Evolutionary conservation across 441 rosid genomes (phyloP).

Genomic region (Flueggea neowawraea): DNA sequence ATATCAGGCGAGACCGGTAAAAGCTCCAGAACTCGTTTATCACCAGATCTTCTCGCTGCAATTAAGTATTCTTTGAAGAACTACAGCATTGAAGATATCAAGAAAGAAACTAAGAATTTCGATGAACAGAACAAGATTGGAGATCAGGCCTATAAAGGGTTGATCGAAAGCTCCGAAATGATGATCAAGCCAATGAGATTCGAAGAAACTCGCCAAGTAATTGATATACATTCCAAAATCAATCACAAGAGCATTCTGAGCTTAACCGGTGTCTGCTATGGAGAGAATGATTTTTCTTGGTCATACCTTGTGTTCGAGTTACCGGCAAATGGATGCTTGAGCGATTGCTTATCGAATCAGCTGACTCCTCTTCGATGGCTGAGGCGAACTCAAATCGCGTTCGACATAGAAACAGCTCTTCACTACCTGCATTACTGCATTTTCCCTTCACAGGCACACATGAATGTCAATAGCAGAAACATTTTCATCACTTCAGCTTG

Average conservation of each 20-base stretch:
- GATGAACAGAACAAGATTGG: conserved; percentile 33
- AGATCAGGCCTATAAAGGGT: conserved; percentile 26
- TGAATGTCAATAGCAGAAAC: conserved; percentile 34
- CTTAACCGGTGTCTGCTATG: conserved; percentile 52
- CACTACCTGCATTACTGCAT: conserved; percentile 52
- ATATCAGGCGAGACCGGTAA: conserved; percentile 24
- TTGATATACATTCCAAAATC: conserved; percentile 46
- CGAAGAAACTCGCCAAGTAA: conserved; percentile 37
- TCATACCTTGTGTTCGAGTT: conserved; percentile 42
- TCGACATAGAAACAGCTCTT: conserved; percentile 42
- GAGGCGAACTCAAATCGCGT: conserved; percentile 40
- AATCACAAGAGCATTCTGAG: conserved; percentile 51
- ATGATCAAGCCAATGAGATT: conserved; percentile 47
- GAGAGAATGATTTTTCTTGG: conserved; percentile 25
- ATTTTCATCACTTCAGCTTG: conserved; percentile 35
- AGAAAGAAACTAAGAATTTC: conserved; percentile 36
- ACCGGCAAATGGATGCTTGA: conserved; percentile 46
- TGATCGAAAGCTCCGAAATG: conserved; percentile 29
- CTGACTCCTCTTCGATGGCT: conserved; percentile 29
- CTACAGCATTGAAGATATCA: conserved; percentile 35
- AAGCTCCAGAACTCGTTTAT: conserved; percentile 43
- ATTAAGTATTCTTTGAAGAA: conserved; percentile 41
- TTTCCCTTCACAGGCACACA: conserved; percentile 44
- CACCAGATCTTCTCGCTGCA: conserved; percentile 54
- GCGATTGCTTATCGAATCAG: conserved; percentile 31